Base-by-base conservation (phyloP, 108 stramenopile species). In the Bacterosira constricta region DNA sequence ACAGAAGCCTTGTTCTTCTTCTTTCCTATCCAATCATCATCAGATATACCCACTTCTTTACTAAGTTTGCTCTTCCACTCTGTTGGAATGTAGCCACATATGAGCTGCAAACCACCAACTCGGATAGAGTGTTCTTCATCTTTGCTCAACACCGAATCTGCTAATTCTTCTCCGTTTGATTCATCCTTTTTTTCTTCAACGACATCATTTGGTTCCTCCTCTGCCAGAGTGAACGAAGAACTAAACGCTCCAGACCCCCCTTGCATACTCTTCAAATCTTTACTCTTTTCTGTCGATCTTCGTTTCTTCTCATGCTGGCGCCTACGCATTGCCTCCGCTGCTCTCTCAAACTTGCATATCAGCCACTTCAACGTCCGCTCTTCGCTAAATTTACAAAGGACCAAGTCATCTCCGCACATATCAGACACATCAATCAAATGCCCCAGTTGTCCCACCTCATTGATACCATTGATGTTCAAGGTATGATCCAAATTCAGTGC, bases 81-180 rank as follows among this genome's bases (percentile, higher is more conserved):
- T 2, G 51, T 29, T 2, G 86, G 71, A 1, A 91, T 66, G 50
- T 88, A 91, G 12, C 82, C 86, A 47, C 86, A 85, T 15, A 91
- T 39, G n/a, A 88, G 73, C 44, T 91, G 90, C 37, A 86, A 23
- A 3, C 59, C 66, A 6, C 45, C 49, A 7, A 71, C 25, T 0
- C 51, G 32, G 7, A 58, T 46, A 3, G 17, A 44, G 6, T 17
- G 56, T 23, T 83, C 70, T 39, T 86, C 85, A 20, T 80, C 52
- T 4, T 45, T 34, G 13, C 62, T 63, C 12, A 66, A 45, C 9
- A 32, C 4, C 26, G 29, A 20, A 62, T 32, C 27, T 3, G 8
- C 5, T 8, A 32, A 29, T 8, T 60, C 29, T 30, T 11, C 26
- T 63, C 7, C 29, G 9, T 42, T 36, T 17, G 55, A 36, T 27